A percentile compares a stretch with the other conserved stretches of the same genome.
Evolutionary conservation across 768 basidiomycete genomes (phyloP).

Genomic region (Agrocybe praecox): DNA sequence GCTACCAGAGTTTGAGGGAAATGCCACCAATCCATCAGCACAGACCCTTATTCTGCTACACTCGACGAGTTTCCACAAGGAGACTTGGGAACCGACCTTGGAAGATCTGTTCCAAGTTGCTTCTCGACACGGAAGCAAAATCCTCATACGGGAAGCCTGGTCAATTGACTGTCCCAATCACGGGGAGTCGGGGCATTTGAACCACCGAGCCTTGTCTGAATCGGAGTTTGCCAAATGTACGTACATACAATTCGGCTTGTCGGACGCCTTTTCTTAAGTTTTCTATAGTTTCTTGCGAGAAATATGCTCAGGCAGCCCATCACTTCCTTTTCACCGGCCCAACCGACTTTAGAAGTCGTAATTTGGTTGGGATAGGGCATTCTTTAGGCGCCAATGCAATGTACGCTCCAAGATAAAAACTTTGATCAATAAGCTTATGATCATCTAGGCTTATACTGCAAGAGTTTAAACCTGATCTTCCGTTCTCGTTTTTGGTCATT

Average conservation of each 20-base stretch:
- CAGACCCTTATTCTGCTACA: slow-evolving; percentile 65
- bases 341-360: slow-evolving; percentile 48
- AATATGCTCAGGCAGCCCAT: slow-evolving; percentile 61
- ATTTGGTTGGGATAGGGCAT: slow-evolving; percentile 67
- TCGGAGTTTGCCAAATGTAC: slow-evolving; percentile 51
- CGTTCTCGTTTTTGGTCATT: slow-evolving; percentile 55
- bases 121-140: slow-evolving; percentile 5
- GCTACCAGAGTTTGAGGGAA: slow-evolving; percentile 36
- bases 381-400: slow-evolving; percentile 68
- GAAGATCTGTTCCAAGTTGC: slow-evolving; percentile 45
- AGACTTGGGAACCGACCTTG: slow-evolving; percentile 69
- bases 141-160: slow-evolving; percentile 59
- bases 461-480: slow-evolving; percentile 41
- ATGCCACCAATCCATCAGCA: slow-evolving; percentile 41
- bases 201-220: slow-evolving; percentile 45
- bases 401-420: slow-evolving; percentile 39
- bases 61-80: slow-evolving; percentile 76
- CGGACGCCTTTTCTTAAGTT: slow-evolving; percentile 3
- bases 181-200: slow-evolving; percentile 59
- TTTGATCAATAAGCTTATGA: neutral
- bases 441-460: slow-evolving; percentile 54
- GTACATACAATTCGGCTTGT: slow-evolving; percentile 15
- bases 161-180: slow-evolving; percentile 75
- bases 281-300: slow-evolving; percentile 59
- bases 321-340: slow-evolving; percentile 52